Base-by-base conservation (phyloP, 1,284 basidiomycete species). In the Pseudomicrostroma phylloplanum region DNA sequence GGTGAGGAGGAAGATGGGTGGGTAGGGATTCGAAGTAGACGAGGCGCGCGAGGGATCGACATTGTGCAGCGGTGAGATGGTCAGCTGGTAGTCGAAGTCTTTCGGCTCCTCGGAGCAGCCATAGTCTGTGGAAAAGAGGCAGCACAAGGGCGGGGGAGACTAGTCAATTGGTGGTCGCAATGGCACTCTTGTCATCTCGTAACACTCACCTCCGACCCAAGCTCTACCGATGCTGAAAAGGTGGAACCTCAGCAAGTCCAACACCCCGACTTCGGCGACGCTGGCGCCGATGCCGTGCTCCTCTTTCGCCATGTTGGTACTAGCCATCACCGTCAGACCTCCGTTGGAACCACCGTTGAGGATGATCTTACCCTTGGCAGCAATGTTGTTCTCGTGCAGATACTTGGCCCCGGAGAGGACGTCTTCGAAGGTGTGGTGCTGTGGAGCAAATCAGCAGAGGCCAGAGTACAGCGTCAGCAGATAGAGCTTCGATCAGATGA, bases 311-410 rank as follows among this genome's bases (percentile, higher is more conserved):
- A 88, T 87, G 69, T 91, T 89, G 48, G 88, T 83, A 69, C 88
- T 90, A 6, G 90, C 90, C 23, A 86, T 87, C 3, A 91, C 85
- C 36, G 91, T 83, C 6, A 92, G 81, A 30, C 90, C 89, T 55
- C 76, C 74, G 61, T 74, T 75, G 21, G 70, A 70, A 19, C 77
- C 77, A n/a, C 81, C 81, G 59, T 87, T 89, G 61, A 92, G 87
- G 12, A 86, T 86, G 8, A 92, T 84, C 78, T 89, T 89, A 15
- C 87, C 88, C 26, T 84, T 82, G 4, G 84, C 86, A 0, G 84
- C 88, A 63, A 87, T 88, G 64, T 87, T 87, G 69, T 88, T 83
- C 65, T 87, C 82, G 17, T 89, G 85, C 25, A 92, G 83, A 76
- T 85, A 87, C 77, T 89, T 86, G 56, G 71, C 71, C 8, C 89